These are phyloP conservation scores for Diaporthe batatas DNA, from an alignment of 2,329 filamentous ascomycete genomes.

Conservation along the genomic window DNA sequence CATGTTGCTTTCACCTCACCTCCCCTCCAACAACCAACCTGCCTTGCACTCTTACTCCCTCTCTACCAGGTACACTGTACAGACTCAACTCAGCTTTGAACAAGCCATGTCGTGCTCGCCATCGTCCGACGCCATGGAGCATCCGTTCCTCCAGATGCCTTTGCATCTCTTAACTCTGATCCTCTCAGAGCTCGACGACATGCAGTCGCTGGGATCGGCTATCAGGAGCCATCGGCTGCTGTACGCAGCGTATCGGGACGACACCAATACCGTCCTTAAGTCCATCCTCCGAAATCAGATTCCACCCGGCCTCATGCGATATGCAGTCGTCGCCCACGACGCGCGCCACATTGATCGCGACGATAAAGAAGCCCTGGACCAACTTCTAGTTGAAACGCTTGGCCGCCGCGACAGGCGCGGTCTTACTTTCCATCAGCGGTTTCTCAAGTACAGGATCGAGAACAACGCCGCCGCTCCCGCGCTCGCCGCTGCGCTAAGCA, in stretches of 20 bases:
- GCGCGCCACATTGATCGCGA: neutral
- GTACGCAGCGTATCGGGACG: neutral
- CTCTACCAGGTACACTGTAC: neutral
- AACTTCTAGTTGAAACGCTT: neutral
- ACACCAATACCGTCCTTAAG: neutral
- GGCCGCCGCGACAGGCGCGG: neutral
- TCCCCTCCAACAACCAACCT: neutral
- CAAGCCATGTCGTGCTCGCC: neutral
- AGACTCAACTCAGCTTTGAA: neutral
- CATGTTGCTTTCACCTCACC: neutral
- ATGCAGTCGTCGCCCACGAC: neutral
- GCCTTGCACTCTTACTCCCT: neutral
- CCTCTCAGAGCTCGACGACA: neutral
- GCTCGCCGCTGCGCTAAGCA: neutral
- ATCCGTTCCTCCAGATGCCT: neutral
- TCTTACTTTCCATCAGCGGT: neutral
- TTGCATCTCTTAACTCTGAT: neutral
- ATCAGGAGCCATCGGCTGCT: neutral
- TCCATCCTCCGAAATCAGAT: slow-evolving; percentile 1
- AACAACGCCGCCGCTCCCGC: neutral
- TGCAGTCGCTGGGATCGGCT: neutral
- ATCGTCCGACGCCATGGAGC: neutral
- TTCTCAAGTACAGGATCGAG: neutral
- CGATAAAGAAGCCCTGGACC: neutral
- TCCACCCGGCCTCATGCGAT: slow-evolving; percentile 4